phyloP scores from a whole-genome alignment of 2,329 filamentous ascomycete genomes.

The Colletotrichum musicola region DNA sequence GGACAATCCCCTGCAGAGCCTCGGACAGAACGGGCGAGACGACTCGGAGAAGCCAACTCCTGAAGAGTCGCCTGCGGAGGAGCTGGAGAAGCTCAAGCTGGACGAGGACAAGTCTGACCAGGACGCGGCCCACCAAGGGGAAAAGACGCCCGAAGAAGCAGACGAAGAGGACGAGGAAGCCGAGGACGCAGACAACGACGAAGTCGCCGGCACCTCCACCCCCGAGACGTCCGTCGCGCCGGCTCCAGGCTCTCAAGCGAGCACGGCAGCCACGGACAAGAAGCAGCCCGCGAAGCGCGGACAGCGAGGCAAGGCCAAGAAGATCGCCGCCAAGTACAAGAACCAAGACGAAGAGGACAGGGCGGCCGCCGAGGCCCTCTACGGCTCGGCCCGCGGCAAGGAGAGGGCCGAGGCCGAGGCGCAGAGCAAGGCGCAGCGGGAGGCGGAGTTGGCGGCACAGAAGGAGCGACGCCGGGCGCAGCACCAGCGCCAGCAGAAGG shows the following conservation, averaged over 20 bases:
- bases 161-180: slow-evolving; percentile 45
- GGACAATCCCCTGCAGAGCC: slow-evolving; percentile 54
- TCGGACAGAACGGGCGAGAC: slow-evolving; percentile 43
- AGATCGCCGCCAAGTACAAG: slow-evolving; percentile 89
- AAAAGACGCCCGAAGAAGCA: slow-evolving; percentile 36
- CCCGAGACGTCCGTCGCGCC: slow-evolving; percentile 15
- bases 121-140: slow-evolving; percentile 2
- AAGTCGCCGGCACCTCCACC: slow-evolving; percentile 26
- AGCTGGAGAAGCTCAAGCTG: slow-evolving; percentile 30
- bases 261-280: slow-evolving; percentile 53
- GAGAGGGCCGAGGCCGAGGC: slow-evolving; percentile 78
- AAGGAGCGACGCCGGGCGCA: slow-evolving; percentile 83
- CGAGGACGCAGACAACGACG: slow-evolving; percentile 31
- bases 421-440: slow-evolving; percentile 74
- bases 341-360: slow-evolving; percentile 96
- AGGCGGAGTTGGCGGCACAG: slow-evolving; percentile 78
- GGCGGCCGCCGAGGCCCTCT: slow-evolving; percentile 82
- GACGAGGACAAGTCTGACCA: slow-evolving; percentile 42
- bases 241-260: slow-evolving; percentile 34
- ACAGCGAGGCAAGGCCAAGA: slow-evolving; percentile 86
- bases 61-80: slow-evolving; percentile 41
- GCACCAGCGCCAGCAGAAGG: slow-evolving; percentile 80
- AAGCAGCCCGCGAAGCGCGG: slow-evolving; percentile 73
- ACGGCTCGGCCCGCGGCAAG: slow-evolving; percentile 79
- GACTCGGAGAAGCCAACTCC: slow-evolving; percentile 43